These are phyloP conservation scores for Rhododendron griersonianum DNA, from an alignment of 148 eudicot genomes.

Conservation along the genomic window DNA sequence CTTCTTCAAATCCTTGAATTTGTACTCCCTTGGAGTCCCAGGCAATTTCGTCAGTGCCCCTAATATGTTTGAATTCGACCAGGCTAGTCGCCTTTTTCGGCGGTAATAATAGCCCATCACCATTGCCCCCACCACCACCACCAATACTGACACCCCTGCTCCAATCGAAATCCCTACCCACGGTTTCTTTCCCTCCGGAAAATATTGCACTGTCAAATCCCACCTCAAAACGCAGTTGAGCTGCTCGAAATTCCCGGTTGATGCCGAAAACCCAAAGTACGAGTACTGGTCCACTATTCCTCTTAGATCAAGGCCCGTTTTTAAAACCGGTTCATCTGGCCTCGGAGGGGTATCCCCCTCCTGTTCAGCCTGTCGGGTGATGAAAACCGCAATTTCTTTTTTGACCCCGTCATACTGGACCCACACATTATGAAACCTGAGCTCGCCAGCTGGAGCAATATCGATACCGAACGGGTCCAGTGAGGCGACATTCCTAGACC, in stretches of 20 bases:
- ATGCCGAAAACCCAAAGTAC: conserved; percentile 80
- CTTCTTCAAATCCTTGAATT: conserved; percentile 57
- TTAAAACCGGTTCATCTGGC: conserved; percentile 65
- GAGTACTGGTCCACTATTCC: conserved; percentile 36
- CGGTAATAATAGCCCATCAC: conserved; percentile 10
- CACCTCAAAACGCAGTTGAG: conserved; percentile 74
- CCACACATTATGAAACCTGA: conserved; percentile 65
- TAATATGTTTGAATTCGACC: conserved; percentile 37
- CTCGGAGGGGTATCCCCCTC: conserved; percentile 15
- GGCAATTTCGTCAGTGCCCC: conserved; percentile 69
- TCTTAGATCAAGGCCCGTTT: conserved; percentile 38
- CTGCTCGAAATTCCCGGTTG: conserved; percentile 51
- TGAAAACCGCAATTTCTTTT: conserved; percentile 46
- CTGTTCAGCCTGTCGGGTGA: conserved; percentile 16
- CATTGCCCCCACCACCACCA: conserved; percentile 18
- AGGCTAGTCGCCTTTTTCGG: conserved; percentile 13
- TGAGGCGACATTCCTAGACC: conserved; percentile 29
- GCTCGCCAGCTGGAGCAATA: conserved; percentile 25
- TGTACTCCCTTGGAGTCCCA: conserved; percentile 69
- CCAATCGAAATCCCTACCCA: conserved; percentile 12
- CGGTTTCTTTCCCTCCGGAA: conserved; percentile 1
- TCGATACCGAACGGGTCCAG: conserved; percentile 33
- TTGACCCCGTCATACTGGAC: conserved; percentile 52
- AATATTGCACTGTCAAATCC: conserved; percentile 61
- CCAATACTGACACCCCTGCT: conserved; percentile 16